These are phyloP conservation scores for Apostasia ramifera DNA, from an alignment of 106 monocot species.

Conservation along the genomic window DNA sequence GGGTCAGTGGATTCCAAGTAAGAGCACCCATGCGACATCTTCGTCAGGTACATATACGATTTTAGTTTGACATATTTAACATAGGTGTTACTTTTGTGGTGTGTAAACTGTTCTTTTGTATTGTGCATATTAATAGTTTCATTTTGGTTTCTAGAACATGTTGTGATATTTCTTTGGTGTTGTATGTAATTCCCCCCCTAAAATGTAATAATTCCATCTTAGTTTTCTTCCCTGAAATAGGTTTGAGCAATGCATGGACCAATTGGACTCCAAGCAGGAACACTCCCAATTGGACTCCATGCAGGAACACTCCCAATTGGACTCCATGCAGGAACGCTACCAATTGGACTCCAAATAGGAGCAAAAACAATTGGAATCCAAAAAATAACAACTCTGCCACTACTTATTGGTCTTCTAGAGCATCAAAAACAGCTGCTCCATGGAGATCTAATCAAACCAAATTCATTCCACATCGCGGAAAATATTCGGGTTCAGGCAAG, in stretches of 20 bases:
- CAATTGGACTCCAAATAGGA: background rate
- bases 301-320: background rate
- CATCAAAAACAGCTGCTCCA: constrained; percentile 14
- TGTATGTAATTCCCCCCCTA: no score
- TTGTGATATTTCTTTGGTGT: no score
- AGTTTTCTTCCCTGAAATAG: background rate
- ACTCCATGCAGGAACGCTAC: background rate
- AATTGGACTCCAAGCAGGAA: background rate
- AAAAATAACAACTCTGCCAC: background rate
- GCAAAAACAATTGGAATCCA: background rate
- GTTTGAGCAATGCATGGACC: background rate
- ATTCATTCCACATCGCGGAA: background rate
- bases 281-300: background rate
- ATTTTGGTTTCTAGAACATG: no score
- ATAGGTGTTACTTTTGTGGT: no score
- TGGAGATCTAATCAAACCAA: constrained; percentile 17
- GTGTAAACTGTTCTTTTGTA: background rate
- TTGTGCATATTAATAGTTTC: no score
- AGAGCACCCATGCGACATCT: background rate
- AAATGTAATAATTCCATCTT: no score
- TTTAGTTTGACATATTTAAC: no score
- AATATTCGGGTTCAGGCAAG: background rate
- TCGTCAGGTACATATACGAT: background rate
- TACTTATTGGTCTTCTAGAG: constrained; percentile 29
- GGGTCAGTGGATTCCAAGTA: constrained; percentile 23